Evolutionary conservation across 805 yeast genomes (phyloP).

Genomic region (Wickerhamomyces rabaulensis): DNA sequence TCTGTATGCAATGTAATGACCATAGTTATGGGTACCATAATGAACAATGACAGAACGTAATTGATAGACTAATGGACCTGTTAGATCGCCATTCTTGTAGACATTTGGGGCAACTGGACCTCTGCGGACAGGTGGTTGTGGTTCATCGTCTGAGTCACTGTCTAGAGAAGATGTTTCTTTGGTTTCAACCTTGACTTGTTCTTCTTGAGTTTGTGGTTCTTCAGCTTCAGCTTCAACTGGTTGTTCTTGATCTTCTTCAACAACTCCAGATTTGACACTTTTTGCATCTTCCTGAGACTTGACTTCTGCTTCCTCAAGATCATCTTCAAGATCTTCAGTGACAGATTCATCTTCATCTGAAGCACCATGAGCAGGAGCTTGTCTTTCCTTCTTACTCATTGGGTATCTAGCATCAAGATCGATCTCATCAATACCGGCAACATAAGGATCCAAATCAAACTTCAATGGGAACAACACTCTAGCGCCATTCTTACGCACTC

Average conservation of each 20-base stretch:
- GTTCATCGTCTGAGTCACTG: slow-evolving; percentile 6
- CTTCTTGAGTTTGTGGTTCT: background rate
- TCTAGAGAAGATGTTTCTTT: background rate
- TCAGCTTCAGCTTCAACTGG: slow-evolving; percentile 6
- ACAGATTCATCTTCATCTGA: slow-evolving; percentile 9
- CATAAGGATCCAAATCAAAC: slow-evolving; percentile 63
- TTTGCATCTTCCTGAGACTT: background rate
- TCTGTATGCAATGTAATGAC: slow-evolving; percentile 92
- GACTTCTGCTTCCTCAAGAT: slow-evolving; percentile 1
- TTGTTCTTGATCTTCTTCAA: background rate
- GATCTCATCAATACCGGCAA: slow-evolving; percentile 62
- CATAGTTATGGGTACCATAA: slow-evolving; percentile 94
- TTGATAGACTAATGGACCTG: slow-evolving; percentile 50
- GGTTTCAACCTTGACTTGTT: background rate
- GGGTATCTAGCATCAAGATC: slow-evolving; percentile 77
- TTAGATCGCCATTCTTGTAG: background rate
- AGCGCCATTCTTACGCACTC: slow-evolving; percentile 79
- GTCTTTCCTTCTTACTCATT: slow-evolving; percentile 46
- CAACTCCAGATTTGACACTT: background rate
- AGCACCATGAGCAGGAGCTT: slow-evolving; percentile 12
- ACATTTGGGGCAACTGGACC: background rate
- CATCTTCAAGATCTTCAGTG: slow-evolving; percentile 6
- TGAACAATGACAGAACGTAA: slow-evolving; percentile 86
- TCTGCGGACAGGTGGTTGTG: slow-evolving; percentile 5
- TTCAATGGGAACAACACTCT: slow-evolving; percentile 70